Evolutionary conservation across 768 basidiomycete genomes (phyloP).

Genomic region (Tremella yokohamensis): DNA sequence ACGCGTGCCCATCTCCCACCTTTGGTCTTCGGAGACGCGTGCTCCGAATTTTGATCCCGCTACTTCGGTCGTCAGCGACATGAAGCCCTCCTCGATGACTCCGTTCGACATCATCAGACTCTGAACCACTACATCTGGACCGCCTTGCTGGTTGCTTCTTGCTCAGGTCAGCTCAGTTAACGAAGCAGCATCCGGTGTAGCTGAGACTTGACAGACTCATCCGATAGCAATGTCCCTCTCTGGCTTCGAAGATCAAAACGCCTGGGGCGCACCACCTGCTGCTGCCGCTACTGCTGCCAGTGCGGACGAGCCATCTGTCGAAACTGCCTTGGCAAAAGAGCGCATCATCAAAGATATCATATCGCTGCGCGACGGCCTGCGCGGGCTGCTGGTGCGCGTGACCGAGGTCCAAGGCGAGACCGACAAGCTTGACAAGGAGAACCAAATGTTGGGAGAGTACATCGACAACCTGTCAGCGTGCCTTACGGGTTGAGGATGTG

Average conservation of each 20-base stretch:
- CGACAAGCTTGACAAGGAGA: conserved; percentile 41
- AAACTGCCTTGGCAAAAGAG: conserved; percentile 41
- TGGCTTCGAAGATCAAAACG: conserved; percentile 10
- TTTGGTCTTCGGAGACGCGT: no score
- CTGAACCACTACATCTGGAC: no score
- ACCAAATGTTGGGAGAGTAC: conserved; percentile 45
- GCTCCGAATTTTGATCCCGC: no score
- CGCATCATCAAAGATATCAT: conserved; percentile 42
- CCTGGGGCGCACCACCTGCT: conserved; percentile 14
- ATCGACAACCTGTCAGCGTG: conserved; percentile 46
- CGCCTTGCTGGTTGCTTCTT: no score
- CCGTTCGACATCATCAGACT: no score
- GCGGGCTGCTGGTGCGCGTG: conserved; percentile 36
- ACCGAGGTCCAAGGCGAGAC: conserved; percentile 40
- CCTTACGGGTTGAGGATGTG: not conserved
- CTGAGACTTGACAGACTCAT: no score
- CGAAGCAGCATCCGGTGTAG: no score
- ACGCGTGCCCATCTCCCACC: no score
- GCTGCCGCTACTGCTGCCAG: not conserved
- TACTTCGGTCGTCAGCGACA: no score
- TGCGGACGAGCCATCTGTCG: conserved; percentile 28
- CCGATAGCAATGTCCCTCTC: conserved; percentile 22
- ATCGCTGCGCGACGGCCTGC: conserved; percentile 31
- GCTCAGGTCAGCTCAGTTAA: no score
- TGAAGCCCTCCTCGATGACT: not conserved